Evolutionary conservation across 1,284 basidiomycete genomes (phyloP).

Genomic region (Laetiporus sulphureus): DNA sequence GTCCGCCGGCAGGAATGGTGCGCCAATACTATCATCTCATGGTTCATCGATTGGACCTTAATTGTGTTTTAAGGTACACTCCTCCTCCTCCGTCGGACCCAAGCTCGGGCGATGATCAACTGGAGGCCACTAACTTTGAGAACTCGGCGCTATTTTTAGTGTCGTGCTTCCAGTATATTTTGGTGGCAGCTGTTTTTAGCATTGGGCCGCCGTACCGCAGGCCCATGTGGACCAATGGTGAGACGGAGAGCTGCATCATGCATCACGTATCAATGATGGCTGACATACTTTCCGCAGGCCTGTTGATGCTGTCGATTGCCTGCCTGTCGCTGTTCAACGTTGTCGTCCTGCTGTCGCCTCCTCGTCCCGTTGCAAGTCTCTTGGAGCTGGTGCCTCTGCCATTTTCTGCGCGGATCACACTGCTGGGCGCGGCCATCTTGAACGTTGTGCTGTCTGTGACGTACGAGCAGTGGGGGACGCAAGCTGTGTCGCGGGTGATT

Average conservation of each 20-base stretch:
- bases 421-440: conserved; percentile 64
- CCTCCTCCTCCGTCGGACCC: conserved; percentile 51
- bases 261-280: neutral
- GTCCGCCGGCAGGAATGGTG: conserved; percentile 81
- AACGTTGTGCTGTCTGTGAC: conserved; percentile 74
- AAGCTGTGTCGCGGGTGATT: conserved; percentile 51
- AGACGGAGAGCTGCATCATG: conserved; percentile 17
- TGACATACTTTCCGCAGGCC: conserved; percentile 3
- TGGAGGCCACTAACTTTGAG: conserved; percentile 90
- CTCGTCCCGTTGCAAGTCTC: conserved; percentile 52
- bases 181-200: conserved; percentile 94
- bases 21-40: conserved; percentile 14
- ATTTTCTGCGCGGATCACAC: conserved; percentile 56
- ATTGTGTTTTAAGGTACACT: conserved; percentile 44
- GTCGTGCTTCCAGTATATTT: conserved; percentile 97
- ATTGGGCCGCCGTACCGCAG: conserved; percentile 96
- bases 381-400: conserved; percentile 82
- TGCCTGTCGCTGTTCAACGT: conserved; percentile 66
- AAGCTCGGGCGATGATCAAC: conserved; percentile 58
- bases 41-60: neutral
- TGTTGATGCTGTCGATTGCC: conserved; percentile 9
- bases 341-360: conserved; percentile 69
- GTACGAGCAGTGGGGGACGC: conserved; percentile 78
- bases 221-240: conserved; percentile 93
- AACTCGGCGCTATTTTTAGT: conserved; percentile 92